Evolutionary conservation across 164 flowering plant genomes (phyloP).

Genomic region (Sextonia rubra): DNA sequence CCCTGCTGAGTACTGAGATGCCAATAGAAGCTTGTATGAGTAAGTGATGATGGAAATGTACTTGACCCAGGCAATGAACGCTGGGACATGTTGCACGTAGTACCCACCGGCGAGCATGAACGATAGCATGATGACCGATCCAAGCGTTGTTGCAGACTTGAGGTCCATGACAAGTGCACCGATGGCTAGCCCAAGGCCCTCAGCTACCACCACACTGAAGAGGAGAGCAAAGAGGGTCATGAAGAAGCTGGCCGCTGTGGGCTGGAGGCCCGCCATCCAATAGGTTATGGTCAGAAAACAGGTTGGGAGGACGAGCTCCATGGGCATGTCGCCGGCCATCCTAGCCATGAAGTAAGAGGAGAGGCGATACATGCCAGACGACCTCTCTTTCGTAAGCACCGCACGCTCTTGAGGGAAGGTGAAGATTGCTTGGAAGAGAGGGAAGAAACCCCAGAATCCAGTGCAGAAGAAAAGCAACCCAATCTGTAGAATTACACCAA

Average conservation of each 20-base stretch:
- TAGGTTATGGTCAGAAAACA: conserved; percentile 47
- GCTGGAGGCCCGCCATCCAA: conserved; percentile 74
- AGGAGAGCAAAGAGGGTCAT: conserved; percentile 37
- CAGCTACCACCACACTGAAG: conserved; percentile 41
- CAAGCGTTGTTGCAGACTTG: conserved; percentile 48
- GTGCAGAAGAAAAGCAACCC: conserved; percentile 67
- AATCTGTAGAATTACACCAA: conserved; percentile 26
- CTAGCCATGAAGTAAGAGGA: conserved; percentile 71
- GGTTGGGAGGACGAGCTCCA: conserved; percentile 80
- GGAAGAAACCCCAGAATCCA: conserved; percentile 65
- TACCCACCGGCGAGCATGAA: conserved; percentile 65
- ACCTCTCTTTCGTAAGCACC: conserved; percentile 62
- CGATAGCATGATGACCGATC: conserved; percentile 46
- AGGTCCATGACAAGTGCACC: conserved; percentile 69
- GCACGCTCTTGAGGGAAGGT: conserved; percentile 69
- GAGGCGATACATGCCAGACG: conserved; percentile 69
- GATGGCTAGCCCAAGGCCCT: conserved; percentile 73
- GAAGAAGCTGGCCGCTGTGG: conserved; percentile 27
- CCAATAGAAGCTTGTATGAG: conserved; percentile 51
- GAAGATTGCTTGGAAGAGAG: conserved; percentile 63
- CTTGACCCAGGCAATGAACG: conserved; percentile 60
- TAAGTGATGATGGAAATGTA: conserved; percentile 50
- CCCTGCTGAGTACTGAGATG: conserved; percentile 36
- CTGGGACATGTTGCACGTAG: conserved; percentile 65
- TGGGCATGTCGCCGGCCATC: conserved; percentile 52